These are phyloP conservation scores for Tillandsia fasciculata DNA, from an alignment of 176 grass and related monocot species.

Conservation along the genomic window DNA sequence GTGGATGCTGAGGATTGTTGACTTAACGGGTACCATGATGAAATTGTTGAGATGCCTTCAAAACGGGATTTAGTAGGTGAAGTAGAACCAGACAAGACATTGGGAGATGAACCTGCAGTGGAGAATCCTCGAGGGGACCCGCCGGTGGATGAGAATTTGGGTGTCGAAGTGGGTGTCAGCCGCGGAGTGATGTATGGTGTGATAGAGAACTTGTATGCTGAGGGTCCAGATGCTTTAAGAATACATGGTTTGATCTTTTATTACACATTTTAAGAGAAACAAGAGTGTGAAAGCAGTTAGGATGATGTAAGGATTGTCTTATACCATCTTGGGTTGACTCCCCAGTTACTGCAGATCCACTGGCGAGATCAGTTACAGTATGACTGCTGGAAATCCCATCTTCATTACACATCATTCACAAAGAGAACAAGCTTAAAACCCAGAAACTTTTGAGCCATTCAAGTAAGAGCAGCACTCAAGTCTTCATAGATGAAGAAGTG, in stretches of 20 bases:
- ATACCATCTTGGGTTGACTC: conserved; percentile 44
- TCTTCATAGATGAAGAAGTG: too few species aligned
- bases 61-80: conserved; percentile 55
- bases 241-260: conserved; percentile 13
- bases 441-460: conserved; percentile 9
- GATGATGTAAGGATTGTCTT: neutral
- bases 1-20: conserved; percentile 65
- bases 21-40: conserved; percentile 51
- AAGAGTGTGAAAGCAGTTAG: neutral
- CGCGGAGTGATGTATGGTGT: conserved; percentile 40
- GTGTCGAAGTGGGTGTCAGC: conserved; percentile 36
- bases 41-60: conserved; percentile 29
- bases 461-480: conserved; percentile 1
- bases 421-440: conserved; percentile 5
- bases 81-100: conserved; percentile 49
- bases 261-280: neutral
- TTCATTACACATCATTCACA: conserved; percentile 20
- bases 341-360: conserved; percentile 37
- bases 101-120: conserved; percentile 52
- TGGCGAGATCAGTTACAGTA: conserved; percentile 29
- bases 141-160: conserved; percentile 39
- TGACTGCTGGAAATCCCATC: conserved; percentile 51
- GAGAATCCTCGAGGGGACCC: conserved; percentile 47
- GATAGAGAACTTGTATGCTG: conserved; percentile 64
- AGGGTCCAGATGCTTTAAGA: conserved; percentile 16